Evolutionary conservation across 2,329 filamentous ascomycete genomes (phyloP), one percentile per base, ranked within the genome.

Genomic region (Colletotrichum ledebouriae): DNA sequence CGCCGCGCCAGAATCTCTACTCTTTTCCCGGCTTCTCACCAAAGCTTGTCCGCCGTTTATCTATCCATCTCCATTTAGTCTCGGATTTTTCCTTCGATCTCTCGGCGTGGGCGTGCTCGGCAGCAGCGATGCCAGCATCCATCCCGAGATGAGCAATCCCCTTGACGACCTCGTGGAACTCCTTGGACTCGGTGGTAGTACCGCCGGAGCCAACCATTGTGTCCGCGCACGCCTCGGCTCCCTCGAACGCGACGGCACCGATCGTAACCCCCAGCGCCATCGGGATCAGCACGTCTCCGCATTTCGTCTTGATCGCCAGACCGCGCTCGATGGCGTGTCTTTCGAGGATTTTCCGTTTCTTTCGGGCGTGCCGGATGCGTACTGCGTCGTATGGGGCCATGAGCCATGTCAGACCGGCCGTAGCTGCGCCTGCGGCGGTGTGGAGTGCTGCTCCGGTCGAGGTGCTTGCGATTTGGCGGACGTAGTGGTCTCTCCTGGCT

Each of bases 331-430:
- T 15, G 17, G 47, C 55, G 22, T 81, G 78, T 5, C 71, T 73
- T 61, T 81, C 79, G 59, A 82, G 80, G 0, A 82, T 82, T 20
- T 78, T 78, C 5, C 80, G 74, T 63, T 83, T 82, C 69, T 79
- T 81, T 1, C 80, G 74, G 1, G 80, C 80, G 70, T 82, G 82
- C 59, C 80, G 79, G 4, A 82, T 78, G 0, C 77, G 75, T 0
- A 80, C 80, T 3, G 78, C 79, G 3, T 68, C 47, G 47, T 59
- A 59, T 11, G 53, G 39, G 7, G 44, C 29, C 55, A 55, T 22
- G 34, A 47, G 41, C 61, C 55, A 59, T 17, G 53, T 59, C 15
- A 59, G 55, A 15, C 55, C 61, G 9, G 79, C 76, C 53, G 82
- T 71, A 1, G 76, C 79, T 2, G 81, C 74, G 1, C 80, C 81